Evolutionary conservation across 192 early-diverging fungal species (phyloP).

Genomic region (Chytriomyces confervae): DNA sequence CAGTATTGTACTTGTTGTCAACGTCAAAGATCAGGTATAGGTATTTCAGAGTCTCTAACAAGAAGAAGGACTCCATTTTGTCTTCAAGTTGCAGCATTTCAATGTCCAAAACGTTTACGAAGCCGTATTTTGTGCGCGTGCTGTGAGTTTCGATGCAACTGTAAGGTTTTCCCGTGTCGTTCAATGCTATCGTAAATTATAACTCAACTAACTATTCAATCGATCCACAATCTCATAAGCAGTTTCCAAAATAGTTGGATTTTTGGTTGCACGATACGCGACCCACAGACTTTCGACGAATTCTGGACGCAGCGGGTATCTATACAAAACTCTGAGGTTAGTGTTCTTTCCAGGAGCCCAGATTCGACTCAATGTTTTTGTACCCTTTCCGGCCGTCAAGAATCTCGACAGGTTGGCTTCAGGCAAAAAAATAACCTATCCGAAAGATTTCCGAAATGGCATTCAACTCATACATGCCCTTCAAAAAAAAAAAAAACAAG

Average conservation of each 20-base stretch:
- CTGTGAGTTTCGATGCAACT: not conserved
- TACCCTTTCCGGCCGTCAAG: not conserved
- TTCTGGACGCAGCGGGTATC: slow-evolving; percentile 84
- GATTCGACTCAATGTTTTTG: not conserved
- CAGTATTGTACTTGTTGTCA: slow-evolving; percentile 31
- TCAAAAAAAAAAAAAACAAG: not conserved
- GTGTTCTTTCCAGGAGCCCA: not conserved
- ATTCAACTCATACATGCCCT: not conserved
- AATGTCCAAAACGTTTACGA: slow-evolving; percentile 38
- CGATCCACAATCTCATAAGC: slow-evolving; percentile 36
- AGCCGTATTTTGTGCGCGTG: slow-evolving; percentile 36
- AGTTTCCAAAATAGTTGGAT: slow-evolving; percentile 30
- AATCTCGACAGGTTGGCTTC: not conserved
- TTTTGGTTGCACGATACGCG: slow-evolving; percentile 38
- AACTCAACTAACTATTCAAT: slow-evolving; percentile 30
- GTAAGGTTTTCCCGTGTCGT: no score
- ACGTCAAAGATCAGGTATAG: slow-evolving; percentile 32
- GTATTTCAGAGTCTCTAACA: slow-evolving; percentile 41
- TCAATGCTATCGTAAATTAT: no score
- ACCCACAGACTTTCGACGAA: slow-evolving; percentile 68
- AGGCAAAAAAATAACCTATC: no score
- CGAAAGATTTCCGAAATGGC: no score
- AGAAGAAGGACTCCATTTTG: slow-evolving; percentile 44
- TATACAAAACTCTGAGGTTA: not conserved
- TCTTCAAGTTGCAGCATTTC: slow-evolving; percentile 26